phyloP scores from a whole-genome alignment of 371 early-diverging fungal genomes.

The Smittium mucronatum region DNA sequence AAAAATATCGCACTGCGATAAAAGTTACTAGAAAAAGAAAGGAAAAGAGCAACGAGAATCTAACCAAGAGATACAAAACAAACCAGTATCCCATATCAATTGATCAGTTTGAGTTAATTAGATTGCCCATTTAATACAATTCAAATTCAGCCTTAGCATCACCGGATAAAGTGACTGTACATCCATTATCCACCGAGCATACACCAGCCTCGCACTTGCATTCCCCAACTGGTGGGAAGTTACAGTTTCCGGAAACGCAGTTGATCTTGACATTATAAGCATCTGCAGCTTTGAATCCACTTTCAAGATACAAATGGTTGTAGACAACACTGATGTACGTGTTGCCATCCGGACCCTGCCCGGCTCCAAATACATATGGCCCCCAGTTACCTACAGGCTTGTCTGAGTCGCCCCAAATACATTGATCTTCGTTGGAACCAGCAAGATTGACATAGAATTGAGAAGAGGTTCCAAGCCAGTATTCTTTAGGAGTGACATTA shows the following conservation, averaged over 20 bases:
- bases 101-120: no score
- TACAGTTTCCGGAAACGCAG: conserved; percentile 24
- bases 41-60: no score
- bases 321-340: conserved; percentile 31
- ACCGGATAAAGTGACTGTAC: conserved; percentile 25
- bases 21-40: no score
- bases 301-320: conserved; percentile 26
- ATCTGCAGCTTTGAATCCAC: conserved; percentile 19
- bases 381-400: conserved; percentile 34
- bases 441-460: conserved; percentile 34
- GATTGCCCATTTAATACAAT: conserved; percentile 16
- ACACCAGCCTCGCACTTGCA: conserved; percentile 29
- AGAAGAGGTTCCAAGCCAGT: conserved; percentile 33
- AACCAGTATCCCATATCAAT: not conserved
- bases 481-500: conserved; percentile 27
- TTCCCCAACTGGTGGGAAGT: conserved; percentile 28
- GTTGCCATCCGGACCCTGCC: conserved; percentile 28
- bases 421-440: conserved; percentile 22
- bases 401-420: conserved; percentile 28
- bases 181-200: conserved; percentile 30
- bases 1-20: no score
- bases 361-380: conserved; percentile 32
- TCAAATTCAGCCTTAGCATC: conserved; percentile 24
- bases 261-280: conserved; percentile 28
- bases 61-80: not conserved